Percentiles rank a stretch among this genome's conserved stretches.
Evolutionary conservation across 2,329 filamentous ascomycete species (phyloP).

Genomic region (Sporothrix protearum): DNA sequence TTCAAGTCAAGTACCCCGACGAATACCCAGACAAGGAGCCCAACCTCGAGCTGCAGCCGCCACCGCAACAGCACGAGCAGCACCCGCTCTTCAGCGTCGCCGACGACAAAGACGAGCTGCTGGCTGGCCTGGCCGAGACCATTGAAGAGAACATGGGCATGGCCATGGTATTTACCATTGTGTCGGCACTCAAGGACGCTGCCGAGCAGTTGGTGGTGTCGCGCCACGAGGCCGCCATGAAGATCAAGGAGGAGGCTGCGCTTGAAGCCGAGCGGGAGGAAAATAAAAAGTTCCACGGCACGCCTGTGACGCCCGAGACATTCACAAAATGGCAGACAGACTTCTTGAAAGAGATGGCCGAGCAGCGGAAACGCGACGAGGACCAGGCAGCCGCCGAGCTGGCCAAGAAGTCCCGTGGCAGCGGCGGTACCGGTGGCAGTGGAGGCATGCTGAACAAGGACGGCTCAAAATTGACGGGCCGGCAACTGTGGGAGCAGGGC

Average conservation of each 20-base stretch:
- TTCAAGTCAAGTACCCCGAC: conserved; percentile 85
- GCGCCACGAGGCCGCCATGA: conserved; percentile 62
- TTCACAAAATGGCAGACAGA: conserved; percentile 78
- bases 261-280: conserved; percentile 76
- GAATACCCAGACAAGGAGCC: conserved; percentile 87
- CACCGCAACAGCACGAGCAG: conserved; percentile 53
- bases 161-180: conserved; percentile 94
- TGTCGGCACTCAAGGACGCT: conserved; percentile 80
- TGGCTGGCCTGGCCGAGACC: conserved; percentile 66
- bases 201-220: conserved; percentile 81
- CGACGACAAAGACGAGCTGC: conserved; percentile 71
- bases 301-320: conserved; percentile 77
- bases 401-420: conserved; percentile 52
- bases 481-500: conserved; percentile 74
- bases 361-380: conserved; percentile 62
- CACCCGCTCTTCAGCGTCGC: conserved; percentile 74
- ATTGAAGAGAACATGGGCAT: conserved; percentile 94
- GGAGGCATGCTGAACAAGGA: conserved; percentile 63
- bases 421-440: conserved; percentile 6
- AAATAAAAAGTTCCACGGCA: conserved; percentile 94
- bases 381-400: conserved; percentile 79
- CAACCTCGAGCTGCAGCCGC: conserved; percentile 71
- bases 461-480: conserved; percentile 68
- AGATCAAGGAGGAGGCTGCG: conserved; percentile 53
- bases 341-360: conserved; percentile 78